These are phyloP conservation scores for Aspergillus uvarum DNA, from an alignment of 2,329 filamentous ascomycete species.

Conservation along the genomic window DNA sequence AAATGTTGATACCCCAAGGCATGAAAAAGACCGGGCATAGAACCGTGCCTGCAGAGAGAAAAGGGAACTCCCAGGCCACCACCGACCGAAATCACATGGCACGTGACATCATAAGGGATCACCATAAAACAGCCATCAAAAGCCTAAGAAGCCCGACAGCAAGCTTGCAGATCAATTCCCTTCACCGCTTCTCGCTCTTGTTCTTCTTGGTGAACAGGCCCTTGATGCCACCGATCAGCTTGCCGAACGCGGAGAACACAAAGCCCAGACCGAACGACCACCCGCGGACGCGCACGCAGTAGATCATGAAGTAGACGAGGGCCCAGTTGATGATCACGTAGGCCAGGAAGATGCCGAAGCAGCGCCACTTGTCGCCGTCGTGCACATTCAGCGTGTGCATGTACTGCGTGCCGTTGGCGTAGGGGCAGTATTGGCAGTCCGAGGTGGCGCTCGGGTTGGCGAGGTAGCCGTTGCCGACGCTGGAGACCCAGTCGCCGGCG, in stretches of 20 bases:
- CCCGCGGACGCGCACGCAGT: slow-evolving; percentile 66
- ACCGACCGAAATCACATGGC: not conserved
- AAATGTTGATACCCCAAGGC: too few species aligned
- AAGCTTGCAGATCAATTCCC: not conserved
- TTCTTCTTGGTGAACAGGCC: slow-evolving; percentile 25
- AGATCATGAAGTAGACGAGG: slow-evolving; percentile 75
- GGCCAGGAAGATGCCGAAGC: slow-evolving; percentile 70
- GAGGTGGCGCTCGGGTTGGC: slow-evolving; percentile 58
- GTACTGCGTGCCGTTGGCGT: slow-evolving; percentile 65
- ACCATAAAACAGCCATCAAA: not conserved
- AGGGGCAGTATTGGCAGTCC: slow-evolving; percentile 71
- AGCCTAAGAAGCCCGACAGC: too few species aligned
- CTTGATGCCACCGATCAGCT: slow-evolving; percentile 37
- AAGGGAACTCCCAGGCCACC: too few species aligned
- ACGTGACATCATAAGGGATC: not conserved
- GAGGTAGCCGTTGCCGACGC: slow-evolving; percentile 58
- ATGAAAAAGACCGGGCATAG: too few species aligned
- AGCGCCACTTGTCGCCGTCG: slow-evolving; percentile 64
- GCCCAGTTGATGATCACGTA: slow-evolving; percentile 71
- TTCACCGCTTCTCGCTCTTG: slow-evolving; percentile 7
- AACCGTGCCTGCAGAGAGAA: too few species aligned
- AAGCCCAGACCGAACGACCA: slow-evolving; percentile 69
- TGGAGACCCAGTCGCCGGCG: slow-evolving; percentile 57
- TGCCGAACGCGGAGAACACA: slow-evolving; percentile 53
- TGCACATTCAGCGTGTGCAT: slow-evolving; percentile 58